Conservation (phyloP, 257 asterid genomes). For the Coffea canephora region DNA sequence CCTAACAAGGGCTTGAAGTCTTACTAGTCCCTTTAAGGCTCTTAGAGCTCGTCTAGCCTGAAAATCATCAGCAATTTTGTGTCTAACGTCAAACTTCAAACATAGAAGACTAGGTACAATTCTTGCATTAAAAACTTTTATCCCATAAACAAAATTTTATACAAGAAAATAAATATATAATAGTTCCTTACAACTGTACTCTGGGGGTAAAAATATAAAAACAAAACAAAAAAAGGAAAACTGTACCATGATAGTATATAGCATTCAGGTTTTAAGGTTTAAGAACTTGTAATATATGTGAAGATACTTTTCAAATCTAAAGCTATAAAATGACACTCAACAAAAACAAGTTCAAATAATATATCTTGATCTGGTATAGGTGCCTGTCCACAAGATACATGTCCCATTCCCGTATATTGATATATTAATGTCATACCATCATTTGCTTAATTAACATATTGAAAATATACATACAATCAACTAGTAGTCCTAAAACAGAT, state of each 20-base stretch:
- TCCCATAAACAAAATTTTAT: neutral
- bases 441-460: neutral
- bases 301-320: neutral
- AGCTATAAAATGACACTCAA: neutral
- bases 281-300: neutral
- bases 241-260: neutral
- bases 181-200: neutral
- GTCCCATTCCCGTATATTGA: neutral
- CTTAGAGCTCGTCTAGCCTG: slow-evolving; percentile 98
- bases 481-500: neutral
- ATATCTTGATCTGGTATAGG: neutral
- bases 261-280: neutral
- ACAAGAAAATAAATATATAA: neutral
- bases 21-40: slow-evolving; percentile 93
- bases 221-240: neutral
- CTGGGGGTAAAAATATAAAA: no score
- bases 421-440: neutral
- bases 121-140: neutral
- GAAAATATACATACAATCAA: neutral
- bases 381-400: neutral
- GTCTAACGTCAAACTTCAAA: neutral
- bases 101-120: neutral
- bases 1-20: slow-evolving; percentile 99
- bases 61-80: slow-evolving; percentile 13
- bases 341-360: neutral